Evolutionary conservation across 305 asterid genomes (phyloP), one percentile per base, ranked within the genome.

Genomic region (Fraxinus platypoda): DNA sequence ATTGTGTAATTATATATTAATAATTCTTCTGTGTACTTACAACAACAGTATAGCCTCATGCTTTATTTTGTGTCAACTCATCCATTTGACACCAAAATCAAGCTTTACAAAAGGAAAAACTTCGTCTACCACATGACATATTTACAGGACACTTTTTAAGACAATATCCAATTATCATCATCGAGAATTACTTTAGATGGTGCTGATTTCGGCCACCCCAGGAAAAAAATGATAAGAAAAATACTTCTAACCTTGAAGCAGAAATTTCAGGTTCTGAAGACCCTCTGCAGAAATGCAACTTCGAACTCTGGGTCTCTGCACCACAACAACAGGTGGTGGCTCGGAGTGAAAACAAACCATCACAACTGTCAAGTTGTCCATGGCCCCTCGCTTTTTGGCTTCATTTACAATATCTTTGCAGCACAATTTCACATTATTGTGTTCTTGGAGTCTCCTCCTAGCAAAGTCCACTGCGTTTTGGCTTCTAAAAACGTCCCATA

Each of bases 401-500:
- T 94, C 98, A 8, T 89, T 90, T 25, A 95, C 92, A 21, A 94
- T 88, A 70, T 95, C 98, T 86, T 81, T 88, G 88, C 98, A 95
- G 91, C 98, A 94, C 31, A 78, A 19, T 85, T 91, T 89, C 31
- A 92, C 95, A 79, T 92, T 90, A 52, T 95, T 95, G 89, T 92
- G 97, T 77, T 91, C 95, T 80, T 94, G 97, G 73, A 95, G 93
- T 78, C 90, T 83, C 84, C 97, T 91, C 86, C 98, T 82, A 0
- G 92, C 92, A 28, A 92, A 94, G 75, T 94, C 98, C 13, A 95
- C 94, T 0, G 98, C 98, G 17, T 94, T 93, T 84, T 95, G 97
- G 94, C 91, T 94, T 82, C 89, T 81, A 81, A 94, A 95, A 17
- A 88, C 93, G 1, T 95, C 98, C 98, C 98, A 94, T 81, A 95